phyloP scores from a whole-genome alignment of 2,329 filamentous ascomycete genomes.

The Didymella arachidicola region DNA sequence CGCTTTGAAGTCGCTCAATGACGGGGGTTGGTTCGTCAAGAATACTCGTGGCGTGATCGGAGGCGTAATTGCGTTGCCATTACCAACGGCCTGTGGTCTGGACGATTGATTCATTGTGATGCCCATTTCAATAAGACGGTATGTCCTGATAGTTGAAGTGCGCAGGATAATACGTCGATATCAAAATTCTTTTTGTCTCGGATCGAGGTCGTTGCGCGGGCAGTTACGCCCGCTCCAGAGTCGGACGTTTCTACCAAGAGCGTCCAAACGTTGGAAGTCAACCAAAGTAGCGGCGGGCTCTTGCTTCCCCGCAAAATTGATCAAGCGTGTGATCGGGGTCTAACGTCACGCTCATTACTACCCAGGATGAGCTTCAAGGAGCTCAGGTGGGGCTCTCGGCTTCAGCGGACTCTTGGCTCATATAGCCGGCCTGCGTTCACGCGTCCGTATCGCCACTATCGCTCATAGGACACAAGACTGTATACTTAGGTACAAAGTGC shows the following conservation, averaged over 20 bases:
- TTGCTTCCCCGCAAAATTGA: neutral
- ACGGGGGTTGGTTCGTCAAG: constrained; percentile 43
- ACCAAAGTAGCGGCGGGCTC: no score
- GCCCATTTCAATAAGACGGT: neutral
- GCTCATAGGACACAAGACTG: neutral
- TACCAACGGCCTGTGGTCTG: neutral
- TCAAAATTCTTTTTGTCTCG: neutral
- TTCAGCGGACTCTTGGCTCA: constrained; percentile 16
- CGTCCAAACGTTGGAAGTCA: neutral
- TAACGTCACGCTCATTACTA: neutral
- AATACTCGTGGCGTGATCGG: constrained; percentile 39
- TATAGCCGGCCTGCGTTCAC: neutral
- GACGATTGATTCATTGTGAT: constrained; percentile 3
- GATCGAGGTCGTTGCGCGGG: neutral
- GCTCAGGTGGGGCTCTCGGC: constrained; percentile 8
- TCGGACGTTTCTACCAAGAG: constrained; percentile 1
- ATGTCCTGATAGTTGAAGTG: neutral
- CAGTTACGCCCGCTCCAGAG: neutral
- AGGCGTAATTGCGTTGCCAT: constrained; percentile 6
- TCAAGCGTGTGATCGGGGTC: neutral
- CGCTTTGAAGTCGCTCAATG: constrained; percentile 55
- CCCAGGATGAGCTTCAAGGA: neutral
- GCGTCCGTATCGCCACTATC: neutral
- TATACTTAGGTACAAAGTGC: rapidly evolving
- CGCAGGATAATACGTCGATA: neutral